Evolutionary conservation across 2,329 filamentous ascomycete genomes (phyloP).

Genomic region (Huntiella abstrusa): DNA sequence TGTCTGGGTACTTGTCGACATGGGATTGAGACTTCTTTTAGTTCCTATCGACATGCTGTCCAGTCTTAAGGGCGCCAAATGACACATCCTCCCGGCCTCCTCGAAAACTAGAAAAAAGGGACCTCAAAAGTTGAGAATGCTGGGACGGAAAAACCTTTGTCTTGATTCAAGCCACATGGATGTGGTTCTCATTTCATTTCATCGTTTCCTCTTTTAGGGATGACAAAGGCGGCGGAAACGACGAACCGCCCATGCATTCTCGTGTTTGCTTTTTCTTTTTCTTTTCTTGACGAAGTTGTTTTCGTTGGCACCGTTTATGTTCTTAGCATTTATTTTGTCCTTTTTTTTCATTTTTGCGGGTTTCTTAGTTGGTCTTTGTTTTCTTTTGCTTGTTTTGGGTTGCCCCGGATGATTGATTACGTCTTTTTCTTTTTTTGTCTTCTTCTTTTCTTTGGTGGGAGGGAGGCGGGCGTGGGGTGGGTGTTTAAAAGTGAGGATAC

Average conservation of each 20-base stretch:
- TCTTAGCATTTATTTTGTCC: background rate
- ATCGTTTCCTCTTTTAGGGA: background rate
- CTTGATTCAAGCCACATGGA: no score
- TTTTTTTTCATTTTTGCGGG: constrained; percentile 6
- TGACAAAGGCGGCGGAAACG: background rate
- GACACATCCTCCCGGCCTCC: no score
- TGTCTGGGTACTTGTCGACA: background rate
- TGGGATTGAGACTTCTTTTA: background rate
- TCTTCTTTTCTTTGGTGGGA: constrained; percentile 13
- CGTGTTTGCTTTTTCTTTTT: constrained; percentile 4
- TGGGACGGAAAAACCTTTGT: no score
- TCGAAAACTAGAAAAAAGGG: background rate
- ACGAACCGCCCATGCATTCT: background rate
- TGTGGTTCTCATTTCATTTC: background rate
- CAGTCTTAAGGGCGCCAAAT: no score
- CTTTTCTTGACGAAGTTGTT: background rate
- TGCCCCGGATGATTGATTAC: no score
- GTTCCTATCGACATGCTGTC: no score
- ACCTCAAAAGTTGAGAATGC: background rate
- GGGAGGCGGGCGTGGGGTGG: background rate
- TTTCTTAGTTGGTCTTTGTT: no score
- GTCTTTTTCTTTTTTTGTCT: constrained; percentile 4
- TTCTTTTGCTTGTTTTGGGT: no score
- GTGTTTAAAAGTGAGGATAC: background rate
- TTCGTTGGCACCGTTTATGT: background rate